Evolutionary conservation across 345 rosid genomes (phyloP), one percentile per base, ranked within the genome.

Genomic region (Nasturtium officinale): DNA sequence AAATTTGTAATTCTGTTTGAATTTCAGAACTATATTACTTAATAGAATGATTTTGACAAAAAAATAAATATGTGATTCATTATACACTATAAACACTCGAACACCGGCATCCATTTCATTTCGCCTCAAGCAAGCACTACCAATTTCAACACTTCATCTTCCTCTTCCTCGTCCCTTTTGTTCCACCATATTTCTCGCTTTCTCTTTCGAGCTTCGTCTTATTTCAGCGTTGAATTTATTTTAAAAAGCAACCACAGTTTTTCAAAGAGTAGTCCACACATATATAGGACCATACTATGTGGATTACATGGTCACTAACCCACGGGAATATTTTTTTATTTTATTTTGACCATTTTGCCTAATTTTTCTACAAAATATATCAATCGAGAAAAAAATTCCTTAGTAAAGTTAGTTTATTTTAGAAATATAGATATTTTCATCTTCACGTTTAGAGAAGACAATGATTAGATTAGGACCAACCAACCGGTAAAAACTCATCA

Each of bases 381-480:
- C 15, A 25, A 16, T 12, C 2, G 6, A 15, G 25, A 42, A 43
- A 64, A 1, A 38, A 38, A 1, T 20, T 18, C 37, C 21, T 30
- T 59, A 3, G 2, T 11, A 60, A 16, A 30, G 0, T 2, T n/a
- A 56, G 30, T 56, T 8, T n/a, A 10, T 61, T 13, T 38, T 21
- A 40, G 9, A 18, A 7, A 58, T 33, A 56, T 12, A 1, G 1
- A 23, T 23, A 13, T 13, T 26, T 37, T 23, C 33, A 1, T 53
- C 56, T 38, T 32, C 7, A 18, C 45, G 26, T 11, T 54, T 37
- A 47, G 9, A 55, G 26, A 32, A 54, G 15, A 62, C 20, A 75
- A 59, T 69, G 75, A 67, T 69, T 45, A 54, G 18, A 62, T 55
- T 62, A 62, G 43, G 51, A 69, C 75, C 71, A 76, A 63, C 51